Evolutionary conservation across 148 eudicot genomes (phyloP), one percentile per base, ranked within the genome.

Genomic region (Heliosperma pusillum): DNA sequence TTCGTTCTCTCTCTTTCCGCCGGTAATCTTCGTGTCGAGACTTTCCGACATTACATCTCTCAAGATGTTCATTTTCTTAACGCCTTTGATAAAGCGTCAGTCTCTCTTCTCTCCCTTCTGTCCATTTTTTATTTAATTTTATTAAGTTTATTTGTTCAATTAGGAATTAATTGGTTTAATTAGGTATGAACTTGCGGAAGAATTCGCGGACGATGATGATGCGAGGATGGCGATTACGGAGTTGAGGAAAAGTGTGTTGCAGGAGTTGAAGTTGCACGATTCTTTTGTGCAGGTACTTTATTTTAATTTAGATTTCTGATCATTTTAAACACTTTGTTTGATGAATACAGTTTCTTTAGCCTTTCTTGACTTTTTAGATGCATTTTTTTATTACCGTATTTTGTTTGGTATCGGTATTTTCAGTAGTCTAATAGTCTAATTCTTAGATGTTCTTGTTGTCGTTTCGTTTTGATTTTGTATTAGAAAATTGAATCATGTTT

Each of bases 191-290:
- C 76, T 88, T 85, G 97, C 97, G 50, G 94, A 88, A 83, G 97
- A 92, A 76, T 88, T 87, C 68, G 94, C 97, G 47, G 99, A 96
- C 70, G 99, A 96, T 33, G 99, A 92, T 69, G 99, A 92, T 47
- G 97, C 84, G 8, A 95, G 89, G 75, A 66, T 79, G 50, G 91
- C 82, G 61, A 89, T 96, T 50, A 52, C 76, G 42, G 85, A 88
- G 78, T 74, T 92, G 80, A 87, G 90, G 78, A 87, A 79, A 74
- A 78, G 69, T 50, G 89, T 86, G 60, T 65, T 89, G 63, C 87
- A 88, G 55, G 97, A 96, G 85, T 84, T 96, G 50, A 86, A 90
- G 81, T 80, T 92, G 85, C 99, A 96, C 73, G 89, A 83, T 83
- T 89, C 92, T 21, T 86, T 86, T 82, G 90, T 78, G n/a, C 84